Evolutionary conservation across 2,329 filamentous ascomycete genomes (phyloP), one percentile per base, ranked within the genome.

Genomic region (Aspergillus ochraceus): DNA sequence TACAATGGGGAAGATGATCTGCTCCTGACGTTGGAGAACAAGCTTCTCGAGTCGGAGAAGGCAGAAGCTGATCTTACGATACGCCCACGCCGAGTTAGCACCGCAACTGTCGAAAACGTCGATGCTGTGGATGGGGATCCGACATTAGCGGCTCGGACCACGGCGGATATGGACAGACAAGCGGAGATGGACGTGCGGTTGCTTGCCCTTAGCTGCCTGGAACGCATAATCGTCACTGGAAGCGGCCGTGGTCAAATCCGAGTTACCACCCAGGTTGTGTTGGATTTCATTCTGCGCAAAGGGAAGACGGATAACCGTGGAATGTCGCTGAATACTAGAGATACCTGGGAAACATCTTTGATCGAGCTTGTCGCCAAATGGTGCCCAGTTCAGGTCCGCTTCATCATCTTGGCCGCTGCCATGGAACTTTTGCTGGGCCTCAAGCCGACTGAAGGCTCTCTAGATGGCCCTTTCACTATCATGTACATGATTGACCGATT

Each of bases 301-400:
- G 83, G 86, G 80, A 84, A 81, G 84, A 67, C 78, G 80, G 61
- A 81, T 84, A 66, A 72, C 71, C 9, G 74, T 45, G 74, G 77
- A 24, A 74, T 82, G 57, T 68, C 75, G 14, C 65, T 76, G 12
- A 72, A 79, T 47, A 74, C 76, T 49, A 83, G 84, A 66, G 79
- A 80, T 49, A 89, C 86, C 53, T 98, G 94, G 94, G 89, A 92
- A 1, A 89, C 92, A 26, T 89, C 88, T 59, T 82, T 98, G 54
- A 91, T 96, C 73, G 86, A 89, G 68, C 84, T 93, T 62, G 84
- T 94, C 55, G 88, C 92, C 17, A 86, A 87, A 60, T 98, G 93
- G 92, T 90, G 92, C 0, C 92, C 95, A 0, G 93, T 98, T 1
- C 94, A 98, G 74, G 92, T 97, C 71, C 90, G 95, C 56, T 98